Evolutionary conservation across 257 asterid genomes (phyloP), one percentile per base, ranked within the genome.

Genomic region (Solanum virginianum): DNA sequence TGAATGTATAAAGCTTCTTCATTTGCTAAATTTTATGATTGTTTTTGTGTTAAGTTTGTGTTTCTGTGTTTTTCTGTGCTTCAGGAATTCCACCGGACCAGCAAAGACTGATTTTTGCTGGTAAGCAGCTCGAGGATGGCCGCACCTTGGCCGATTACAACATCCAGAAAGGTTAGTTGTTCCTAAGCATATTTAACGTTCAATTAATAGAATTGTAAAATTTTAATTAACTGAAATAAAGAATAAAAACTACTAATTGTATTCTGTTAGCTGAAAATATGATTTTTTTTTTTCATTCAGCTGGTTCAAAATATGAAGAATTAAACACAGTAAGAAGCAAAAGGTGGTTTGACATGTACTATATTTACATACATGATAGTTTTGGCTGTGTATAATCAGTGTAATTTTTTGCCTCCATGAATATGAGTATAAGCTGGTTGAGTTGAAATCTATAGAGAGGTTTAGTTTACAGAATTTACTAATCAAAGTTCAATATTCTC

Each of bases 71-170:
- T 59, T n/a, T 29, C 6, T 56, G 18, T 83, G 53, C 15, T 45
- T 83, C 18, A 83, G 85, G 85, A 83, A 83, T 83, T 65, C 85
- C 80, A 47, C 85, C 80, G 18, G 85, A 83, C 24, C 85, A 83
- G 62, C 85, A 83, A 41, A 83, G 80, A 29, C 8, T 83, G 80
- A 83, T 83, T 26, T 83, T 83, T 26, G 85, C 85, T 65, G 85
- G 80, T 26, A 83, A 83, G 80, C 85, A 83, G 80, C 85, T 83
- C 0, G 85, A 83, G 53, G 85, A 83, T 63, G 85, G 85, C n/a
- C 85, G 85, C 17, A 83, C 85, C n/a, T 71, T 83, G 56, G 80
- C 85, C 0, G 85, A 83, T 16, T 83, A 83, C 80, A 83, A 83
- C 26, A 83, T 83, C 18, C 85, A 83, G 29, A 83, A 83, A 83